Percentiles rank a stretch among this genome's conserved stretches.
Conservation (phyloP, 139 green algal species). For the Klebsormidium nitens region DNA sequence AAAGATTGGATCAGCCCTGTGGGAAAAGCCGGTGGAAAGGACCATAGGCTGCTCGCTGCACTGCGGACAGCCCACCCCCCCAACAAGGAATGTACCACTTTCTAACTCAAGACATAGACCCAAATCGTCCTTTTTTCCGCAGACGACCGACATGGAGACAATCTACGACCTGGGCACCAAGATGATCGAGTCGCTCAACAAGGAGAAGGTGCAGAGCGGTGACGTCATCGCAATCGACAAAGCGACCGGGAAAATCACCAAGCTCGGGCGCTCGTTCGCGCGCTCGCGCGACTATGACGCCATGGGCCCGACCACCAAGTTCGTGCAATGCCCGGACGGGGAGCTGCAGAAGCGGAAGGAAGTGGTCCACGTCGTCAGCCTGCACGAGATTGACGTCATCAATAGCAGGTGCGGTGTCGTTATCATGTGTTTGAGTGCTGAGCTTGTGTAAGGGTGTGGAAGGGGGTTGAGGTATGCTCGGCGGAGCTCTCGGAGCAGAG, state of each 20-base stretch:
- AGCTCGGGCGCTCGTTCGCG: constrained; percentile 89
- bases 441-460: constrained; percentile 50
- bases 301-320: constrained; percentile 88
- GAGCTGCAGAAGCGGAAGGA: constrained; percentile 98
- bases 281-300: constrained; percentile 93
- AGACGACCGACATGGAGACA: constrained; percentile 98
- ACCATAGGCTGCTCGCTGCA: too few species aligned
- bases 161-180: constrained; percentile 92
- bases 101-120: too few species aligned
- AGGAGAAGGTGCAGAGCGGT: constrained; percentile 87
- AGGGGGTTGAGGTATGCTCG: not conserved
- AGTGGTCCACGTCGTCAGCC: constrained; percentile 92
- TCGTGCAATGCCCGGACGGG: constrained; percentile 96
- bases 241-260: constrained; percentile 74
- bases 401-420: constrained; percentile 56
- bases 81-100: too few species aligned
- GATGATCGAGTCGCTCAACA: constrained; percentile 65
- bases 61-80: too few species aligned
- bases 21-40: too few species aligned
- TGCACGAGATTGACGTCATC: constrained; percentile 98
- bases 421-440: too few species aligned
- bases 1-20: too few species aligned
- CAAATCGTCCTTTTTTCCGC: not conserved
- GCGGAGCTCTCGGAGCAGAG: too few species aligned
- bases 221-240: constrained; percentile 98